A percentile compares a stretch with the other conserved stretches of the same genome.
phyloP scores from a whole-genome alignment of 2,329 filamentous ascomycete species.

The Aspergillus sergii region DNA sequence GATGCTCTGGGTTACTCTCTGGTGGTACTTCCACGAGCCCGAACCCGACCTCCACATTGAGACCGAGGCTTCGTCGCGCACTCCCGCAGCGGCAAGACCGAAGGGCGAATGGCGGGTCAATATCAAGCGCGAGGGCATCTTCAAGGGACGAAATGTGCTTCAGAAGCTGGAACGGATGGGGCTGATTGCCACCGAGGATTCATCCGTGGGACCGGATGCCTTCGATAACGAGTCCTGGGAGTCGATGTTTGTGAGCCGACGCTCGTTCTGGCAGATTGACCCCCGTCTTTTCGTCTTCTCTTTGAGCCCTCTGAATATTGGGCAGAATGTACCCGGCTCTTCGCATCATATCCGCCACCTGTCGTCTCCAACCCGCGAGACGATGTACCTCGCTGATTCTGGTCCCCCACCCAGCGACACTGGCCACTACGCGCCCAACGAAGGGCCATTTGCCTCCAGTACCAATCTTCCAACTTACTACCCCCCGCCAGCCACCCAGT shows the following conservation, averaged over 20 bases:
- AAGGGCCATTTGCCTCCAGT: conserved; percentile 41
- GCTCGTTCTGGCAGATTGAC: conserved; percentile 91
- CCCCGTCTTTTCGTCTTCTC: conserved; percentile 86
- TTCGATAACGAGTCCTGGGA: conserved; percentile 68
- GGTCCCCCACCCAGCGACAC: conserved; percentile 9
- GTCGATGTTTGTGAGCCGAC: conserved; percentile 78
- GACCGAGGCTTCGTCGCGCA: conserved; percentile 65
- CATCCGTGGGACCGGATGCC: conserved; percentile 66
- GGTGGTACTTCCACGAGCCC: conserved; percentile 95
- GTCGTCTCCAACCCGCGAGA: conserved; percentile 50
- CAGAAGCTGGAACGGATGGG: conserved; percentile 95
- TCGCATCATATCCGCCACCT: conserved; percentile 53
- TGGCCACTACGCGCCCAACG: conserved; percentile 30
- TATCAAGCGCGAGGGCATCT: conserved; percentile 83
- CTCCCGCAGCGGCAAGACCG: conserved; percentile 71
- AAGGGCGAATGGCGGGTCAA: conserved; percentile 84
- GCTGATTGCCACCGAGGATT: conserved; percentile 74
- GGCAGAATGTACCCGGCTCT: conserved; percentile 52
- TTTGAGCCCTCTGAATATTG: conserved; percentile 62
- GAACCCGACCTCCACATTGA: conserved; percentile 67
- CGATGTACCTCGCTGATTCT: conserved; percentile 16
- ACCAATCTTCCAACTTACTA: conserved; percentile 91
- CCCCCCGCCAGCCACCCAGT: conserved; percentile 79
- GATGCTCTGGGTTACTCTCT: conserved; percentile 93
- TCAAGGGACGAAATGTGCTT: conserved; percentile 79